Conservation (phyloP, 805 yeast species). For the Starmerella kuoi region DNA sequence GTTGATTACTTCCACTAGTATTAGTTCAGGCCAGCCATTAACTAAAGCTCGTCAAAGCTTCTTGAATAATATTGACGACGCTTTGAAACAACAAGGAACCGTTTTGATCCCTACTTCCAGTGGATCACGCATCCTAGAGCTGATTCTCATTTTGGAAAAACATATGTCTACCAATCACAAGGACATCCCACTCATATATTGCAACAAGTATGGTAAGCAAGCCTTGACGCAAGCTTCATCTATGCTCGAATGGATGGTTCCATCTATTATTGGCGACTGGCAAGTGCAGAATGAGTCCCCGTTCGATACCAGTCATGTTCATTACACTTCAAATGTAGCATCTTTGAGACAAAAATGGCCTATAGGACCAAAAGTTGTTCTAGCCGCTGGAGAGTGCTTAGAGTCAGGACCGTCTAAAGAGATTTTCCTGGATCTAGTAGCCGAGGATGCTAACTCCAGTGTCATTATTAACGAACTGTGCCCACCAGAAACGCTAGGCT, state of each 20-base stretch:
- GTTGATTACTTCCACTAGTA: slow-evolving; percentile 54
- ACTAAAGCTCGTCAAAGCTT: slow-evolving; percentile 41
- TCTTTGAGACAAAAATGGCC: slow-evolving; percentile 14
- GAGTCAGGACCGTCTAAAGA: slow-evolving; percentile 46
- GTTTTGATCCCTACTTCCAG: slow-evolving; percentile 72
- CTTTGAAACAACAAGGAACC: slow-evolving; percentile 64
- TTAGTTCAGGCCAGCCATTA: slow-evolving; percentile 37
- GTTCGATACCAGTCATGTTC: slow-evolving; percentile 60
- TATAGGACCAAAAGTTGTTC: slow-evolving; percentile 53
- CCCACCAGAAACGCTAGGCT: slow-evolving; percentile 37
- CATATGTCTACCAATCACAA: slow-evolving; percentile 34
- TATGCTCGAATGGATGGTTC: slow-evolving; percentile 92
- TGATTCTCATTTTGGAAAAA: slow-evolving; percentile 60
- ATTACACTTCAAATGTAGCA: slow-evolving; percentile 37
- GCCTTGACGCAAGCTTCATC: slow-evolving; percentile 70
- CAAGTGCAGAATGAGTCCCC: slow-evolving; percentile 63
- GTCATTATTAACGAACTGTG: slow-evolving; percentile 64
- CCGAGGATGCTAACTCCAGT: slow-evolving; percentile 54
- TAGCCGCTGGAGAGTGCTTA: slow-evolving; percentile 58
- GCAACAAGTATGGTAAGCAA: slow-evolving; percentile 71
- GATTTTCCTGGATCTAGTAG: slow-evolving; percentile 33
- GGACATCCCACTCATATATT: slow-evolving; percentile 54
- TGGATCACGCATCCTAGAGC: slow-evolving; percentile 70
- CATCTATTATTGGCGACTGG: slow-evolving; percentile 76
- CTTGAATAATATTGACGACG: slow-evolving; percentile 47